phyloP scores from a whole-genome alignment of 257 asterid species.

The Solanum medicagineum region DNA sequence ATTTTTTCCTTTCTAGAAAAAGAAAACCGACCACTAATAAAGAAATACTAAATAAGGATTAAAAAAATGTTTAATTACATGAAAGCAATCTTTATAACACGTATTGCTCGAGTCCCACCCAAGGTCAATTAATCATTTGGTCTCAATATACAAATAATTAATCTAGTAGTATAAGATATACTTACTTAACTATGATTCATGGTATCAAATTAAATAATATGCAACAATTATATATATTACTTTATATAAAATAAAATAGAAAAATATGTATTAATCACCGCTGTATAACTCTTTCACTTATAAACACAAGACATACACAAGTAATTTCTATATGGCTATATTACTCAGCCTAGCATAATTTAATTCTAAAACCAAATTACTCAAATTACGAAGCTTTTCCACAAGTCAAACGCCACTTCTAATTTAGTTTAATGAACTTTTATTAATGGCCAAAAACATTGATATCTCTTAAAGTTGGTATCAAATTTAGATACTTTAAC shows the following conservation, averaged over 20 bases:
- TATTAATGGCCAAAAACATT: neutral
- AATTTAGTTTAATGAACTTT: neutral
- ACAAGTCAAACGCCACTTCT: neutral
- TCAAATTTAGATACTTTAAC: too few species aligned
- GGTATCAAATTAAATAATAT: neutral
- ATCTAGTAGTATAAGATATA: neutral
- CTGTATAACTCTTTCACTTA: neutral
- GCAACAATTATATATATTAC: neutral
- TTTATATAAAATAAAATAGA: neutral
- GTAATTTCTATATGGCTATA: neutral
- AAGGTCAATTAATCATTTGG: neutral
- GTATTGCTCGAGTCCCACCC: neutral
- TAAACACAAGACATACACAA: neutral
- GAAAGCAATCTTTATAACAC: slow-evolving; percentile 7
- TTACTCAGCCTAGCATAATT: neutral
- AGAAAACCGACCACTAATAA: slow-evolving; percentile 42
- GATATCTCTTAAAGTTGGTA: too few species aligned
- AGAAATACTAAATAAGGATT: slow-evolving; percentile 6
- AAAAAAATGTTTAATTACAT: slow-evolving; percentile 9
- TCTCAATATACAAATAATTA: neutral
- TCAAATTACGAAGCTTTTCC: neutral
- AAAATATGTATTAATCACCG: neutral
- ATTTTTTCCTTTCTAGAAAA: slow-evolving; percentile 34
- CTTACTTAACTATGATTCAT: neutral
- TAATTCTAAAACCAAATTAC: neutral